Percentiles rank a stretch among this genome's conserved stretches.
phyloP scores from a whole-genome alignment of 2,329 filamentous ascomycete species.

The Arthrobotrys musiformis region DNA sequence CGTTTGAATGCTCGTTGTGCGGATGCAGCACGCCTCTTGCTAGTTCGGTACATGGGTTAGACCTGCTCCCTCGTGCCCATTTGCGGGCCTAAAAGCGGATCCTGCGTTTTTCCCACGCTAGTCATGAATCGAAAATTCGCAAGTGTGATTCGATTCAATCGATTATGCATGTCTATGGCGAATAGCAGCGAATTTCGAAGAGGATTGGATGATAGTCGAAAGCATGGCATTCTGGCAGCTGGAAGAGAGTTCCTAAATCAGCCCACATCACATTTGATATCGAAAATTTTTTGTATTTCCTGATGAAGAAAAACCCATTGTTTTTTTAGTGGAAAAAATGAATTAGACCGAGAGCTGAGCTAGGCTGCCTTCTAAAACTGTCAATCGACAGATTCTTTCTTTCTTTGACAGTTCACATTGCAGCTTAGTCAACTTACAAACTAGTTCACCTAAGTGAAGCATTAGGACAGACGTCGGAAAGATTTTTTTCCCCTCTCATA shows the following conservation, averaged over 20 bases:
- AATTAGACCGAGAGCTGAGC: not conserved
- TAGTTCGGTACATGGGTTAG: slow-evolving; percentile 23
- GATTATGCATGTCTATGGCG: slow-evolving; percentile 17
- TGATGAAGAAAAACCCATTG: not conserved
- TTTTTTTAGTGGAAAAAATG: not conserved
- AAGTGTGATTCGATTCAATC: not conserved
- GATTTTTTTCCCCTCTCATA: not conserved
- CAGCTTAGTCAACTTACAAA: slow-evolving; percentile 12
- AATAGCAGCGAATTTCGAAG: not conserved
- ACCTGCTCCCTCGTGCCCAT: slow-evolving; percentile 21
- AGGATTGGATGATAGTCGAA: not conserved
- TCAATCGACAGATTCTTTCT: not conserved
- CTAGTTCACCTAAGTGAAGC: not conserved
- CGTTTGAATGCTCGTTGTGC: slow-evolving; percentile 44
- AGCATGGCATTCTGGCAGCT: too few species aligned
- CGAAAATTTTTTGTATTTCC: not conserved
- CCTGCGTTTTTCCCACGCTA: not conserved
- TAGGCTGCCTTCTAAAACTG: slow-evolving; percentile 5
- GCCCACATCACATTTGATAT: not conserved
- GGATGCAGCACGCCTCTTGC: slow-evolving; percentile 39
- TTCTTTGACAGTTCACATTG: not conserved
- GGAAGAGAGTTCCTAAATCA: not conserved
- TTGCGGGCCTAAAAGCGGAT: slow-evolving; percentile 6
- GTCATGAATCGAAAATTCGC: slow-evolving; percentile 5
- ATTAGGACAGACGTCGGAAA: slow-evolving; percentile 21